Evolutionary conservation across 192 early-diverging fungal species (phyloP).

Genomic region (Backusella tuberculispora): DNA sequence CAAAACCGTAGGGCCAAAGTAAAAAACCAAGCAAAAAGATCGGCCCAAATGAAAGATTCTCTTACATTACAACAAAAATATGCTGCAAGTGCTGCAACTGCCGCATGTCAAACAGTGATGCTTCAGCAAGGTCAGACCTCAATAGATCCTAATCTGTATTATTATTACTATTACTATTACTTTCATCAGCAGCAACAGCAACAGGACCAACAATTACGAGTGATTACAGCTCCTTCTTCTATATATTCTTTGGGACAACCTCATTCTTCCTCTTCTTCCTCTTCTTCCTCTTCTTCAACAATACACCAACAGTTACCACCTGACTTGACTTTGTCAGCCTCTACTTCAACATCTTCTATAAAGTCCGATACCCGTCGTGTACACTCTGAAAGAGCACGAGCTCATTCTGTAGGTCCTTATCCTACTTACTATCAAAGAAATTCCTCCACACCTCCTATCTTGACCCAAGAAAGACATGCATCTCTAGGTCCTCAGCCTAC

Average conservation of each 20-base stretch:
- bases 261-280: conserved; percentile 9
- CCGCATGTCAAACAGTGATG: conserved; percentile 30
- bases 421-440: neutral
- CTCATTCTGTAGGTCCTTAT: conserved; percentile 32
- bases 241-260: neutral
- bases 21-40: conserved; percentile 58
- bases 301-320: neutral
- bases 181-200: conserved; percentile 38
- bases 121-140: conserved; percentile 24
- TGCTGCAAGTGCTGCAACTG: conserved; percentile 27
- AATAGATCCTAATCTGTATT: conserved; percentile 35
- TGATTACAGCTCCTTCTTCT: neutral
- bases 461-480: conserved; percentile 9
- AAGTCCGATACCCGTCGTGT: conserved; percentile 9
- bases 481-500: conserved; percentile 5
- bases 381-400: conserved; percentile 22
- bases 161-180: conserved; percentile 42
- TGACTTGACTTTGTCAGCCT: conserved; percentile 17
- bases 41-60: conserved; percentile 19
- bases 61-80: conserved; percentile 29
- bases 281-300: neutral
- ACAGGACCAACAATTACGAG: conserved; percentile 15
- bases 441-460: neutral
- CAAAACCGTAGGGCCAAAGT: conserved; percentile 82
- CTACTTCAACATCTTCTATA: conserved; percentile 20